These are phyloP conservation scores for Podospora sp. DNA, from an alignment of 495 filamentous ascomycete species.

Conservation along the genomic window DNA sequence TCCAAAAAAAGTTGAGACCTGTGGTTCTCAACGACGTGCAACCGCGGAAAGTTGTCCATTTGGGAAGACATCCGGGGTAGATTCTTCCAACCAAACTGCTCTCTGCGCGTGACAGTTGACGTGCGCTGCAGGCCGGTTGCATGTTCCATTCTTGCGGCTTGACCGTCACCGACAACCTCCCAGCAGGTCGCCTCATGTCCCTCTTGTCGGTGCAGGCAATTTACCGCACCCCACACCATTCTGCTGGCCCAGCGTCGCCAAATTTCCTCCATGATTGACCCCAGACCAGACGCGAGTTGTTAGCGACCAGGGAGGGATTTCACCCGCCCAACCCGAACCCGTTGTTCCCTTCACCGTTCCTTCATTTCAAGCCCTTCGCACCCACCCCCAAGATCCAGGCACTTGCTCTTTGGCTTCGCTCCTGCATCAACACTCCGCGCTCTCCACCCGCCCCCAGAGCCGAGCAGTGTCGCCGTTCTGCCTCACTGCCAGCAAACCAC, in stretches of 20 bases:
- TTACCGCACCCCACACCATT: constrained; percentile 12
- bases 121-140: background rate
- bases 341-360: background rate
- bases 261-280: constrained; percentile 17
- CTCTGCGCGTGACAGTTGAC: background rate
- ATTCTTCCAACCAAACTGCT: background rate
- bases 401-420: background rate
- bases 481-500: background rate
- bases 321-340: background rate
- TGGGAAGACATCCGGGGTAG: background rate
- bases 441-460: constrained; percentile 11
- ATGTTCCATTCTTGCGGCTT: background rate
- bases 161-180: background rate
- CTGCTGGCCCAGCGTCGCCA: constrained; percentile 9
- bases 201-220: constrained; percentile 1
- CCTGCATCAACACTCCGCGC: background rate
- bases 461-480: background rate
- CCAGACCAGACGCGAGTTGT: background rate
- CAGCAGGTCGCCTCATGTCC: background rate
- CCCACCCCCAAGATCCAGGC: background rate
- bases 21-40: background rate
- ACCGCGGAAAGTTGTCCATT: background rate
- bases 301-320: constrained; percentile 3
- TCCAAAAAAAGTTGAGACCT: background rate
- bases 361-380: constrained; percentile 2